Conservation (phyloP, 2,329 filamentous ascomycete genomes). For the Aspergillus quadrilineatus region DNA sequence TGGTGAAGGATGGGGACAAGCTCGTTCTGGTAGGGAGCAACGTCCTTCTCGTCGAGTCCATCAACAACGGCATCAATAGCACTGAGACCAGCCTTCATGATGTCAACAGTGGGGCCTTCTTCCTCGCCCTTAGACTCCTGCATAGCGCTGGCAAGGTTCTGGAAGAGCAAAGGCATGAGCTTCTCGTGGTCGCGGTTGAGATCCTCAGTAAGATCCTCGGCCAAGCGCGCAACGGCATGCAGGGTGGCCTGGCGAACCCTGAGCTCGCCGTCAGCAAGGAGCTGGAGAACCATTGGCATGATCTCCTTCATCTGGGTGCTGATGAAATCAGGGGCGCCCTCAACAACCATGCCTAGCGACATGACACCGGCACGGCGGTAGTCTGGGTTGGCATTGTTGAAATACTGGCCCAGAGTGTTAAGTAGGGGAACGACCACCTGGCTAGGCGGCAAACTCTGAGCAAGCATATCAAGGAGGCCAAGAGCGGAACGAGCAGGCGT, state of each 20-base stretch:
- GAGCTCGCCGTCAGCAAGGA: conserved; percentile 79
- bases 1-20: conserved; percentile 81
- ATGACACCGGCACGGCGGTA: conserved; percentile 88
- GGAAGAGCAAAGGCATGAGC: conserved; percentile 79
- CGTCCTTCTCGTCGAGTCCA: conserved; percentile 66
- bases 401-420: conserved; percentile 79
- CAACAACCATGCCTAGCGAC: conserved; percentile 87
- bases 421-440: conserved; percentile 93
- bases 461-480: conserved; percentile 82
- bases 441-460: conserved; percentile 83
- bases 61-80: conserved; percentile 90
- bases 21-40: conserved; percentile 76
- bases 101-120: conserved; percentile 73
- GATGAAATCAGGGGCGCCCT: conserved; percentile 96
- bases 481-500: conserved; percentile 83
- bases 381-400: conserved; percentile 69
- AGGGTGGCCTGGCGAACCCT: conserved; percentile 84
- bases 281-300: conserved; percentile 77
- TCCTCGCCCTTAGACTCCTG: conserved; percentile 63
- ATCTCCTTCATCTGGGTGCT: conserved; percentile 86
- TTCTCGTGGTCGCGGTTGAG: conserved; percentile 80
- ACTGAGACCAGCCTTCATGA: conserved; percentile 85
- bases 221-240: conserved; percentile 82
- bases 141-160: conserved; percentile 82
- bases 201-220: conserved; percentile 90